A percentile compares a stretch with the other conserved stretches of the same genome.
phyloP scores from a whole-genome alignment of 225 moss, liverwort and hornwort species.

The Antitrichia curtipendula region DNA sequence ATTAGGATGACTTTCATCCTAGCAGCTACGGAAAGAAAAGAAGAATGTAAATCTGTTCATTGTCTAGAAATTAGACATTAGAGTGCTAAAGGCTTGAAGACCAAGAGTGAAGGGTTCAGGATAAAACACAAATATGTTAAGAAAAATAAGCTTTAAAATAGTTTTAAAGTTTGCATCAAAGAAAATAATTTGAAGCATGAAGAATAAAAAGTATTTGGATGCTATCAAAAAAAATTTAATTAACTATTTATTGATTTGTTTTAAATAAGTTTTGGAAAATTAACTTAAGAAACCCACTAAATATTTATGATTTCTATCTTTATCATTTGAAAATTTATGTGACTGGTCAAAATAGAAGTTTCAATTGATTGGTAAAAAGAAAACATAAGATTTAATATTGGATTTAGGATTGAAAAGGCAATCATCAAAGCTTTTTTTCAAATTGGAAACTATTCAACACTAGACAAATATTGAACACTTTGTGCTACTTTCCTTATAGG shows the following conservation, averaged over 20 bases:
- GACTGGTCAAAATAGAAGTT: background rate
- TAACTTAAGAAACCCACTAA: background rate
- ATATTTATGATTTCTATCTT: background rate
- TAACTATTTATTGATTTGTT: background rate
- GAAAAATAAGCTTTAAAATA: too few species aligned
- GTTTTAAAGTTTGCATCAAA: too few species aligned
- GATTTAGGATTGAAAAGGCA: background rate
- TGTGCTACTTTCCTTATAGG: background rate
- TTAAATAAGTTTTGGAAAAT: background rate
- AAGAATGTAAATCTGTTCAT: too few species aligned
- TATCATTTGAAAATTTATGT: background rate
- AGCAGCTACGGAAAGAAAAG: too few species aligned
- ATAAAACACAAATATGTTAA: too few species aligned
- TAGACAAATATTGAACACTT: rapidly evolving
- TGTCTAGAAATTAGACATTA: too few species aligned
- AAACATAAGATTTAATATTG: background rate
- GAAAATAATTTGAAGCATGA: too few species aligned
- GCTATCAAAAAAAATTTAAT: background rate
- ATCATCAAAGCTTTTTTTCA: background rate
- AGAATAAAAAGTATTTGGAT: background rate
- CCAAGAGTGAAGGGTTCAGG: too few species aligned
- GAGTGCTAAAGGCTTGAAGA: too few species aligned
- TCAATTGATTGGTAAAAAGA: background rate
- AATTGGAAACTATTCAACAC: background rate
- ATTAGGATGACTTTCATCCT: too few species aligned